Conservation (phyloP, 163 green algal species). For the Volvox carteri region DNA sequence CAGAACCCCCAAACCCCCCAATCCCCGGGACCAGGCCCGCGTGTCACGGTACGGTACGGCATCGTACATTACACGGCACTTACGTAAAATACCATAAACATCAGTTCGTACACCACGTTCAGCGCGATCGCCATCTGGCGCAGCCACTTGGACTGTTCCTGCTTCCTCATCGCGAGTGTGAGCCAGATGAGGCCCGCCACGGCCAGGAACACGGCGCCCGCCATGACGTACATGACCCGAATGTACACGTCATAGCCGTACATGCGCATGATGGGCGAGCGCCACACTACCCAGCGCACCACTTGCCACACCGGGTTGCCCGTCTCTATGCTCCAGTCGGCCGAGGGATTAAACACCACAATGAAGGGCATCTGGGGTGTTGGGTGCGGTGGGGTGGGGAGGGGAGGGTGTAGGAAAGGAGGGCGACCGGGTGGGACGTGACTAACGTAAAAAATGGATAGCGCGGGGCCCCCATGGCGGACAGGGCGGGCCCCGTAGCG, state of each 20-base stretch:
- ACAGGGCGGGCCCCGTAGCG: no score
- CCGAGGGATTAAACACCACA: conserved; percentile 39
- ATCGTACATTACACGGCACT: no score
- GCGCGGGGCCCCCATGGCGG: no score
- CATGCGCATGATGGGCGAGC: conserved; percentile 28
- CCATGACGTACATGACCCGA: conserved; percentile 47
- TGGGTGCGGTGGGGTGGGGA: neutral
- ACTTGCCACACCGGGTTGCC: conserved; percentile 47
- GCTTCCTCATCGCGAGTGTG: conserved; percentile 39
- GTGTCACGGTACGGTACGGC: no score
- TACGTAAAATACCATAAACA: conserved; percentile 51
- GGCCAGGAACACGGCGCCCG: neutral
- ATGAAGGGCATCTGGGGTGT: conserved; percentile 24
- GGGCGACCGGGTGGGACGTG: no score
- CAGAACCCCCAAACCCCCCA: no score
- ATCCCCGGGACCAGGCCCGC: no score
- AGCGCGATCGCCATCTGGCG: neutral
- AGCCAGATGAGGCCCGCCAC: conserved; percentile 42
- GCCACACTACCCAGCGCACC: conserved; percentile 39
- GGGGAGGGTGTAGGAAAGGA: neutral
- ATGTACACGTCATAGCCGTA: conserved; percentile 38
- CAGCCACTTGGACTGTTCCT: conserved; percentile 57
- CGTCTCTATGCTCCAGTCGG: conserved; percentile 19
- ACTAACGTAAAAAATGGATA: no score
- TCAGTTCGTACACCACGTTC: conserved; percentile 40